phyloP scores from a whole-genome alignment of 495 filamentous ascomycete genomes.

The Penicillium robsamsonii region DNA sequence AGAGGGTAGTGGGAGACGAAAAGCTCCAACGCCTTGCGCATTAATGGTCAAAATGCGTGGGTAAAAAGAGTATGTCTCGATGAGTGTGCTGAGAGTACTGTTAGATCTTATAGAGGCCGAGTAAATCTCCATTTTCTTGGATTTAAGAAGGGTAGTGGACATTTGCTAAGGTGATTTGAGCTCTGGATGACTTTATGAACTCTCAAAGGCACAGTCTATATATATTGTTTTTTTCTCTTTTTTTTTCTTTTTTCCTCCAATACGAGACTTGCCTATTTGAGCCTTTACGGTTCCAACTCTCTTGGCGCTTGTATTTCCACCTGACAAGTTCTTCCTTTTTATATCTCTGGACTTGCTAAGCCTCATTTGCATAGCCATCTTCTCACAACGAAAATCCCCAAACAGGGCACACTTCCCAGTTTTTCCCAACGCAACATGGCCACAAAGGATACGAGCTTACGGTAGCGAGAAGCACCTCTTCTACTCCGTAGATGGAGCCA shows the following conservation, averaged over 20 bases:
- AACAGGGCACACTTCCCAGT: no score
- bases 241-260: no score
- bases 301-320: conserved; percentile 1
- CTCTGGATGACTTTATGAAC: not conserved
- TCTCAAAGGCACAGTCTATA: not conserved
- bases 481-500: no score
- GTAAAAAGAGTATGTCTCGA: conserved; percentile 11
- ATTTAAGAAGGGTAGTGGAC: conserved; percentile 7
- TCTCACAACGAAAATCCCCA: no score
- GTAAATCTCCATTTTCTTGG: conserved; percentile 7
- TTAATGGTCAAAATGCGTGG: conserved; percentile 42
- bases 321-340: not conserved
- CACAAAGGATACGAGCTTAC: no score
- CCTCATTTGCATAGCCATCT: conserved; percentile 6
- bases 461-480: no score
- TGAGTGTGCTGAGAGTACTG: conserved; percentile 13
- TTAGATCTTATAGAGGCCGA: conserved; percentile 7
- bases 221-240: not conserved
- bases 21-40: conserved; percentile 39
- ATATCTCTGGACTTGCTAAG: not conserved
- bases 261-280: conserved; percentile 28
- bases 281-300: not conserved
- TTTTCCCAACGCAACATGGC: no score
- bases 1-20: conserved; percentile 44
- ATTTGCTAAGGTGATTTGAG: not conserved